Percentiles rank a stretch among this genome's conserved stretches.
Evolutionary conservation across 176 grass and related monocot species (phyloP).

Genomic region (Eleusine indica): DNA sequence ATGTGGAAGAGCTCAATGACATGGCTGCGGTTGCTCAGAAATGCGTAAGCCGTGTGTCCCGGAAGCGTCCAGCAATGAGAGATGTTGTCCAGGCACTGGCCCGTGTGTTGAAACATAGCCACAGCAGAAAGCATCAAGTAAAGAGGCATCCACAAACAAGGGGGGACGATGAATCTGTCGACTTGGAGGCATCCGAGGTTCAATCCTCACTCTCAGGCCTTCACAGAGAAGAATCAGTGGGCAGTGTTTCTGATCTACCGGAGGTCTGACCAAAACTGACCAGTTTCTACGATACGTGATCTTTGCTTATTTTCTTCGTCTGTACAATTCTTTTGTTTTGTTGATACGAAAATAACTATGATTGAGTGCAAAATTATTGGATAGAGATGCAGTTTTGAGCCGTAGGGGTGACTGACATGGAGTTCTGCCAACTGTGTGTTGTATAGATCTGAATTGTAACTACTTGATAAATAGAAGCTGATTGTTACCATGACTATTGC

Average conservation of each 20-base stretch:
- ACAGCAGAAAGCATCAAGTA: conserved; percentile 52
- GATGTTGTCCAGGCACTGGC: conserved; percentile 72
- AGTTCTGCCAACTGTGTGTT: conserved; percentile 43
- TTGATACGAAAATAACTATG: conserved; percentile 41
- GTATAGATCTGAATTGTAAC: conserved; percentile 48
- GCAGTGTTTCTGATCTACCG: conserved; percentile 62
- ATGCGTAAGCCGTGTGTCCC: conserved; percentile 67
- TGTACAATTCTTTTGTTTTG: conserved; percentile 48
- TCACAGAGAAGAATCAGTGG: conserved; percentile 72
- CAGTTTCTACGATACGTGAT: conserved; percentile 7
- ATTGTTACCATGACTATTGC: conserved; percentile 30
- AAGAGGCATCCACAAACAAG: conserved; percentile 19
- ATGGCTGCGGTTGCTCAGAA: conserved; percentile 73
- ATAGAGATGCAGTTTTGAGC: conserved; percentile 50
- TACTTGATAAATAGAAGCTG: conserved; percentile 49
- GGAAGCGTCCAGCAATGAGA: conserved; percentile 81
- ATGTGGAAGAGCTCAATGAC: conserved; percentile 78
- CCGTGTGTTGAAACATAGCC: conserved; percentile 49
- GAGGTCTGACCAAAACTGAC: conserved; percentile 57
- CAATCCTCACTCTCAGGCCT: conserved; percentile 59
- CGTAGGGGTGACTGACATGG: conserved; percentile 30
- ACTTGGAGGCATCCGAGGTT: conserved; percentile 62
- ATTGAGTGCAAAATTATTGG: conserved; percentile 23
- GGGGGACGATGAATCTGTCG: conserved; percentile 53
- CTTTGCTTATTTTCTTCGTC: neutral